Base-by-base conservation (phyloP, 345 rosid genomes). In the Lagerstroemia speciosa region DNA sequence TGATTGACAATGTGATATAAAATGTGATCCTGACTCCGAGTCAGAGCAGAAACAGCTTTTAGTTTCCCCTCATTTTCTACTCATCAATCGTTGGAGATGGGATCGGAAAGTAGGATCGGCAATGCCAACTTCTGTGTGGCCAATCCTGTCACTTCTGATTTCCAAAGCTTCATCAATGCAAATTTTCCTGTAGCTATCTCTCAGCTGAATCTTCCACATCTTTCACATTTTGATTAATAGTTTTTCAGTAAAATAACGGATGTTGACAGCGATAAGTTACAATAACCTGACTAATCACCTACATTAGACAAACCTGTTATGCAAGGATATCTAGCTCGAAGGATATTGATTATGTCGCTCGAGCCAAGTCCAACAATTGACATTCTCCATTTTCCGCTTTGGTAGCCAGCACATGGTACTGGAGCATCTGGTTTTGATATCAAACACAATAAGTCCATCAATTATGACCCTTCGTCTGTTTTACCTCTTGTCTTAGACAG, bases 401-500 rank as follows among this genome's bases (percentile, higher is more conserved):
- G 37, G 9, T 3, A 27, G 43, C 41, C 32, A 32, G 9, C 5
- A 40, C 58, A 64, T 33, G 48, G 62, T 64, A 26, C 50, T 33
- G 33, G 58, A 69, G 24, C 64, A 38, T 45, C 72, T 58, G 30
- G 55, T 53, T 45, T 37, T 55, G 64, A 24, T 8, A 9, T 27
- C 36, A 52, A 32, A 20, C 2, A 17, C 12, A 15, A 62, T 31
- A 22, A 29, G 2, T 52, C 27, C 27, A n/a, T 41, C 34, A 37
- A 20, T 67, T 45, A 61, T 41, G 22, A 62, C 40, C 48, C 67
- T 8, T 61, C 67, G 2, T 46, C 71, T 31, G 45, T 66, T 65
- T 60, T 72, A 6, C 66, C 75, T 46, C 15, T 66, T 17, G 66
- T 61, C 66, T 41, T 88, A 62, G 62, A 66, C 80, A 82, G 46